A percentile compares a stretch with the other conserved stretches of the same genome.
Conservation (phyloP, 768 basidiomycete species). For the Psilocybe sp. region DNA sequence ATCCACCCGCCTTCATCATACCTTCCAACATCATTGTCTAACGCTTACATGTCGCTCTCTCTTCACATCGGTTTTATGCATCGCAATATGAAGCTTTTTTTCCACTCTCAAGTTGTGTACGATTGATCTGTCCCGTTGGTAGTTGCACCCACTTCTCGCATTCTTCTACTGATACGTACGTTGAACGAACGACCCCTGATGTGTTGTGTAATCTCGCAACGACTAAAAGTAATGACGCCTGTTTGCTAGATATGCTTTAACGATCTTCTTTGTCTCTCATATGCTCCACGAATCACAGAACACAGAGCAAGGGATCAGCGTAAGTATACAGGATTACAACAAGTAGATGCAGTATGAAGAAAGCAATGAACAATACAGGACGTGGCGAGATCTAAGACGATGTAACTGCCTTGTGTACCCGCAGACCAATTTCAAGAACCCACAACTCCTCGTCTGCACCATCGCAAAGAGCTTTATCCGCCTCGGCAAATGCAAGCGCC, state of each 20-base stretch:
- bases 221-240: conserved; percentile 13
- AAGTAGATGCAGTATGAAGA: conserved; percentile 4
- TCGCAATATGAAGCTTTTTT: conserved; percentile 21
- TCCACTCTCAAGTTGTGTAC: conserved; percentile 12
- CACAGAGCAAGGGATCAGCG: neutral
- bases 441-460: conserved; percentile 98
- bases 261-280: neutral
- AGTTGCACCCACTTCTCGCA: conserved; percentile 8
- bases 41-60: conserved; percentile 16
- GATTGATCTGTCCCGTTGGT: conserved; percentile 18
- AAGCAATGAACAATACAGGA: neutral
- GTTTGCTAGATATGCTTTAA: conserved; percentile 4
- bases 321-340: conserved; percentile 4
- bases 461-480: conserved; percentile 93
- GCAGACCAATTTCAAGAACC: conserved; percentile 84
- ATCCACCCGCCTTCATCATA: conserved; percentile 3
- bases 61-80: conserved; percentile 22
- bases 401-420: conserved; percentile 64
- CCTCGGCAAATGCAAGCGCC: conserved; percentile 86
- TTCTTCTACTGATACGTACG: too few relatives aligned
- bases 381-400: conserved; percentile 11
- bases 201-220: conserved; percentile 14
- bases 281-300: neutral
- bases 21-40: conserved; percentile 4
- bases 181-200: too few relatives aligned